Evolutionary conservation across 2,329 filamentous ascomycete genomes (phyloP).

Genomic region (Niveomyces coronatus): DNA sequence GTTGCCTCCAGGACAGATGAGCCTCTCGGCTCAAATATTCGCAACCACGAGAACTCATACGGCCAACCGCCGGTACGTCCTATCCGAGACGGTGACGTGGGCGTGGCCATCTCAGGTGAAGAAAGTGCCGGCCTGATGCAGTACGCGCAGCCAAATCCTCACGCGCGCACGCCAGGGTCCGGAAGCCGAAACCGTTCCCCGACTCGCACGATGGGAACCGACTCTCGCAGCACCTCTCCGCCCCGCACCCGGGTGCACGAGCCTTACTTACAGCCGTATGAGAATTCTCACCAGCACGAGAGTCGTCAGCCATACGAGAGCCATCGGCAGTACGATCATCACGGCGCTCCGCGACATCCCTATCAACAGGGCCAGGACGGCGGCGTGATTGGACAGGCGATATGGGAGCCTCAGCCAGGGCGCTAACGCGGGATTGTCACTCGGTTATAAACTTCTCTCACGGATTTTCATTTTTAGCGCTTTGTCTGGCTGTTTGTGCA

Average conservation of each 20-base stretch:
- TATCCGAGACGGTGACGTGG: slow-evolving; percentile 12
- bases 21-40: slow-evolving; percentile 24
- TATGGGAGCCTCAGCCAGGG: slow-evolving; percentile 4
- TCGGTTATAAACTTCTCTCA: too few species aligned
- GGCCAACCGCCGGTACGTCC: slow-evolving; percentile 19
- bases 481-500: not conserved
- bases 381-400: slow-evolving; percentile 10
- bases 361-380: slow-evolving; percentile 6
- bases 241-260: slow-evolving; percentile 6
- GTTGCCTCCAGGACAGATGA: slow-evolving; percentile 24
- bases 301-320: slow-evolving; percentile 2
- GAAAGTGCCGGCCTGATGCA: slow-evolving; percentile 36
- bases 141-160: slow-evolving; percentile 21
- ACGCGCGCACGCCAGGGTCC: slow-evolving; percentile 4
- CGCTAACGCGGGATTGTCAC: not conserved
- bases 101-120: slow-evolving; percentile 17
- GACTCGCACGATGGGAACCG: not conserved
- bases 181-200: not conserved
- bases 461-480: slow-evolving; percentile 1
- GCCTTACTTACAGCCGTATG: slow-evolving; percentile 6
- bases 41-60: slow-evolving; percentile 29
- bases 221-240: not conserved
- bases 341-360: slow-evolving; percentile 2
- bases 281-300: slow-evolving; percentile 1
- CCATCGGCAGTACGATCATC: slow-evolving; percentile 1